Evolutionary conservation across 176 grass and related monocot species (phyloP).

Genomic region (Tillandsia leiboldiana): DNA sequence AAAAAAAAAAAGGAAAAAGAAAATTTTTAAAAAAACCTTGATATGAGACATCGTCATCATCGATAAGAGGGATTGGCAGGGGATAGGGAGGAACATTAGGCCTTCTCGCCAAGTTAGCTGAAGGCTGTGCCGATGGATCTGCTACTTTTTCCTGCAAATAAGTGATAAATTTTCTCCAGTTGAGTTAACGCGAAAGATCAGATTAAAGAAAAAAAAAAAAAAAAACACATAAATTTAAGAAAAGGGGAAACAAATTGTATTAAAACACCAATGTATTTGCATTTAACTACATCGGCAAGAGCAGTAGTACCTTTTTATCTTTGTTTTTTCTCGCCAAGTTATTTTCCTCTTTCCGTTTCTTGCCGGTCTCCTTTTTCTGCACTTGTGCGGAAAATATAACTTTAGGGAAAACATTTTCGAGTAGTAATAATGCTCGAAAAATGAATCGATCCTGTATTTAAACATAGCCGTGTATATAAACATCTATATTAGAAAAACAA

Average conservation of each 20-base stretch:
- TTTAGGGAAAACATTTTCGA: conserved; percentile 1
- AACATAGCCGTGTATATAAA: neutral
- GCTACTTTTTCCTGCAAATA: conserved; percentile 36
- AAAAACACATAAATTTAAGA: too few species aligned
- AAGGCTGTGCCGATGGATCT: conserved; percentile 41
- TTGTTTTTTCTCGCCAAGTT: conserved; percentile 46
- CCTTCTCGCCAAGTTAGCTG: conserved; percentile 22
- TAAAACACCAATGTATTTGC: too few species aligned
- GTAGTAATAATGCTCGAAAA: too few species aligned
- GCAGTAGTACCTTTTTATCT: conserved; percentile 50
- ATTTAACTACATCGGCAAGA: neutral
- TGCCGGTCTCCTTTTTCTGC: conserved; percentile 55
- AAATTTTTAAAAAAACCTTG: conserved; percentile 30
- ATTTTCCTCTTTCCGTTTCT: conserved; percentile 59
- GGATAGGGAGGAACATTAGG: conserved; percentile 37
- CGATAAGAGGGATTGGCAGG: conserved; percentile 31
- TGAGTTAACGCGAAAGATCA: conserved; percentile 3
- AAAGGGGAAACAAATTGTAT: too few species aligned
- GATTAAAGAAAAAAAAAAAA: too few species aligned
- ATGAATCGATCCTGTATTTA: too few species aligned
- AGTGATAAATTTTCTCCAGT: neutral
- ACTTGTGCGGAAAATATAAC: conserved; percentile 8
- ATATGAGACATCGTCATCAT: conserved; percentile 51
- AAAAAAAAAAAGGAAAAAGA: neutral
- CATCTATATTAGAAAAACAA: too few species aligned